Base-by-base conservation (phyloP, 441 rosid species). In the Kokia cookei region DNA sequence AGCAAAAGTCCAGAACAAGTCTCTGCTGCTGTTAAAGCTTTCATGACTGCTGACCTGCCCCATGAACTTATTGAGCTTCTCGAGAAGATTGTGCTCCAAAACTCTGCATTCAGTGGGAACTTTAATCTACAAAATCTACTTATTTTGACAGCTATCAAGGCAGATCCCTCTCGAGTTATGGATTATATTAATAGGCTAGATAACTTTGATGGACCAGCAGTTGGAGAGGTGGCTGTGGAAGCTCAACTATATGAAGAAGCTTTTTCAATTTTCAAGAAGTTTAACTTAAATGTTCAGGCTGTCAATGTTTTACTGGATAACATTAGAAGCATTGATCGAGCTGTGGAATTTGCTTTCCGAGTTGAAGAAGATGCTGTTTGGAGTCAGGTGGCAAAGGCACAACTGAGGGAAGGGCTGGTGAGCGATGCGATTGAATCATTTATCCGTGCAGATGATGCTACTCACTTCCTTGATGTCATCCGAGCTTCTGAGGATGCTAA, bases 1-100 rank as follows among this genome's bases (percentile, higher is more conserved):
- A 96, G 98, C 91, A 94, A 93, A 89, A 96, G 98, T 76, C 98
- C 99, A 75, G 98, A 96, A 70, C 99, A 96, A 89, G 99, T 96
- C 75, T 94, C 99, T 78, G 99, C 98, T 26, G 96, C 99, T 78
- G 99, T 94, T 71, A 94, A 96, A 85, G 99, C 99, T 81, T 96
- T 96, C 84, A 96, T 96, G 99, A 91, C 98, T 53, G 98, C 99
- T 72, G 99, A 96, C 84, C 86, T 96, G 50, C 99, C 99, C 2
- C 99, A 94, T 78, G 99, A 96, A 83, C 86, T 96, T 62, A 96
- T 96, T 80, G 99, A 94, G 89, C 97, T 96, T 82, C 96, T 96
- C 74, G 99, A 96, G 80, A 96, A 94, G 87, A 96, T 96, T 77
- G 99, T 96, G 90, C 98, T 96, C 75, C 99, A 96, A 84, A 96